Evolutionary conservation across 2,329 filamentous ascomycete species (phyloP).

Genomic region (Thelonectria blattea): DNA sequence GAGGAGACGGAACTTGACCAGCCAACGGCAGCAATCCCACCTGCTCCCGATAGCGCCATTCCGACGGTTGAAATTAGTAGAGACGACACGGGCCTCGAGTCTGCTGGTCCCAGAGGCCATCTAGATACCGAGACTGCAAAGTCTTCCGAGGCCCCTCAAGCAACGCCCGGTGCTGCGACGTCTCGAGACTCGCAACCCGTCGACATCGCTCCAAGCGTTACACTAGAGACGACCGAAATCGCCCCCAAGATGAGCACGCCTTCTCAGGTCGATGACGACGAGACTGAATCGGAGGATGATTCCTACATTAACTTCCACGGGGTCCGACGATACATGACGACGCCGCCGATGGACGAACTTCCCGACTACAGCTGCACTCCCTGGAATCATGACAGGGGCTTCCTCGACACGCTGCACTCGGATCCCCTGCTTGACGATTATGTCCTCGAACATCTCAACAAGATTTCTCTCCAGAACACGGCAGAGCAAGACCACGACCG

Average conservation of each 20-base stretch:
- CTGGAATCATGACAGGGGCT: constrained; percentile 56
- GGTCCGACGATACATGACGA: constrained; percentile 58
- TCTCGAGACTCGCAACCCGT: constrained; percentile 7
- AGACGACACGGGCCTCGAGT: constrained; percentile 2
- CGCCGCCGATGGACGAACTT: constrained; percentile 61
- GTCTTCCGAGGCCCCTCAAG: constrained; percentile 4
- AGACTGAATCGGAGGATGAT: constrained; percentile 61
- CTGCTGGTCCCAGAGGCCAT: not conserved
- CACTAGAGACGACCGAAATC: constrained; percentile 39
- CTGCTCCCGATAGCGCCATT: constrained; percentile 16
- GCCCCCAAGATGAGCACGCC: constrained; percentile 52
- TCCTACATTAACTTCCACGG: constrained; percentile 56
- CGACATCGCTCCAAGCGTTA: constrained; percentile 19
- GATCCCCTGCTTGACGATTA: constrained; percentile 51
- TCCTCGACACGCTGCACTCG: constrained; percentile 50
- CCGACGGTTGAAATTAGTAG: constrained; percentile 8
- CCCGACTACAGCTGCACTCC: constrained; percentile 53
- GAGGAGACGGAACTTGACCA: constrained; percentile 51
- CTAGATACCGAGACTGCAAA: constrained; percentile 11
- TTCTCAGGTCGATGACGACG: constrained; percentile 58
- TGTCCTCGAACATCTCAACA: constrained; percentile 52
- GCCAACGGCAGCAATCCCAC: constrained; percentile 15
- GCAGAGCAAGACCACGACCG: constrained; percentile 48
- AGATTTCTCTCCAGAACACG: constrained; percentile 46
- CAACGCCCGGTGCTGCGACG: not conserved